These are phyloP conservation scores for Cerrena zonata DNA, from an alignment of 1,284 basidiomycete species.

Conservation along the genomic window DNA sequence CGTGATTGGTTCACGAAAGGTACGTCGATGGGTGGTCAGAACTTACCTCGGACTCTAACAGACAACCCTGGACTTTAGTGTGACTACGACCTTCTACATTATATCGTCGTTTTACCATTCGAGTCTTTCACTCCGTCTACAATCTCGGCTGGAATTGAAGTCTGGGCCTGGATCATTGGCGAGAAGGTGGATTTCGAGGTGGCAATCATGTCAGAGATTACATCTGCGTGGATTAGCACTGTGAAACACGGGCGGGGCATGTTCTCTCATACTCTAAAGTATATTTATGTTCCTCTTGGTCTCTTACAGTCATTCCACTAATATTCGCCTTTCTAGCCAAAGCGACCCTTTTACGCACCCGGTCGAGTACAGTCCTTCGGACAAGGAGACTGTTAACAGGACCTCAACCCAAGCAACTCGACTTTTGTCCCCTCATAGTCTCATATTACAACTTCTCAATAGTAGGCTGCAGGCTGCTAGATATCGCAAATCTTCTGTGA, in stretches of 20 bases:
- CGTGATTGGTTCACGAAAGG: conserved; percentile 66
- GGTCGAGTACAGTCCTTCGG: conserved; percentile 86
- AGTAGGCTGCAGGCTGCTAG: conserved; percentile 91
- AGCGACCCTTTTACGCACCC: conserved; percentile 84
- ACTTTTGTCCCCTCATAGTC: conserved; percentile 75
- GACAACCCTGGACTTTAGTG: conserved; percentile 47
- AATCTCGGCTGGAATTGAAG: conserved; percentile 83
- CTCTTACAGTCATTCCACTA: not conserved
- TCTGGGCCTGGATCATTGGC: conserved; percentile 95
- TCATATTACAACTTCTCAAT: conserved; percentile 85
- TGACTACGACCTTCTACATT: conserved; percentile 83
- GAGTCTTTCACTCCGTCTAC: conserved; percentile 84
- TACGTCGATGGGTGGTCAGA: conserved; percentile 23
- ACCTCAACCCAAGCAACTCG: conserved; percentile 67
- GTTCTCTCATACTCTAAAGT: conserved; percentile 80
- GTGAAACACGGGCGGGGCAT: conserved; percentile 75
- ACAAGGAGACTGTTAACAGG: conserved; percentile 79
- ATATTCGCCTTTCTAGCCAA: conserved; percentile 47
- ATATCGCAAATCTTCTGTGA: conserved; percentile 80
- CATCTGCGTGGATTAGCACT: conserved; percentile 82
- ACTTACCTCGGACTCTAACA: too few relatives aligned
- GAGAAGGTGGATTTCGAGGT: conserved; percentile 76
- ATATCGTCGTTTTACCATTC: conserved; percentile 85
- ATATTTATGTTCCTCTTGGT: conserved; percentile 22
- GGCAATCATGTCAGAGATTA: conserved; percentile 79